Evolutionary conservation across 495 filamentous ascomycete genomes (phyloP).

Genomic region (Trichoderma erinaceum): DNA sequence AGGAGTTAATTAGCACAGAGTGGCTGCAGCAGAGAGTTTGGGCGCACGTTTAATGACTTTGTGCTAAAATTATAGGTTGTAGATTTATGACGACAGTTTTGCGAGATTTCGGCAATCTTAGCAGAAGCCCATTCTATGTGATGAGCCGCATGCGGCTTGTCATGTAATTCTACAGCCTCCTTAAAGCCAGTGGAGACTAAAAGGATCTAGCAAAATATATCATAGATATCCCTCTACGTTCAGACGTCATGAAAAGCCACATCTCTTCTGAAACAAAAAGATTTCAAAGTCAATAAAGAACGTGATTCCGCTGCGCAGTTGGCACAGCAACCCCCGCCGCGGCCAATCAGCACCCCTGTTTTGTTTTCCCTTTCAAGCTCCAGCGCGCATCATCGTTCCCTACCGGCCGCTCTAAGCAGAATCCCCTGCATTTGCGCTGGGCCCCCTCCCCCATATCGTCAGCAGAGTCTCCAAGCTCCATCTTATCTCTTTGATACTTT

Average conservation of each 20-base stretch:
- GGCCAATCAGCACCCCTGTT: constrained; percentile 9
- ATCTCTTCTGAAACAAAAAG: no score
- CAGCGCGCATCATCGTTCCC: constrained; percentile 8
- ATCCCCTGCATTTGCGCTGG: constrained; percentile 1
- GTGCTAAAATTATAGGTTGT: neutral
- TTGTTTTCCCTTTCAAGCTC: constrained; percentile 3
- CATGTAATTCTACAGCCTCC: no score
- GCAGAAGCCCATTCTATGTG: neutral
- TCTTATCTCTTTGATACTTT: neutral
- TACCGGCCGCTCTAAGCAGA: neutral
- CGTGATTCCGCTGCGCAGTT: constrained; percentile 3
- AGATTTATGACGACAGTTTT: neutral
- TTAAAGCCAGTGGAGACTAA: no score
- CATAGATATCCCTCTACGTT: neutral
- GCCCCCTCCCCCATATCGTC: neutral
- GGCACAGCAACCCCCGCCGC: neutral
- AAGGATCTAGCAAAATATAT: neutral
- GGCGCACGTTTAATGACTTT: neutral
- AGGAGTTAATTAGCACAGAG: neutral
- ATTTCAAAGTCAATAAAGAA: neutral
- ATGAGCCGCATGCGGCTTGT: no score
- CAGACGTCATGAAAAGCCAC: neutral
- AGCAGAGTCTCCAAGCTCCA: neutral
- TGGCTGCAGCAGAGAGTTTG: neutral
- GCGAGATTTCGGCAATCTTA: constrained; percentile 7